A percentile compares a stretch with the other conserved stretches of the same genome.
These are phyloP conservation scores for Termitomyces sp. DNA, from an alignment of 768 basidiomycete genomes.

Conservation along the genomic window DNA sequence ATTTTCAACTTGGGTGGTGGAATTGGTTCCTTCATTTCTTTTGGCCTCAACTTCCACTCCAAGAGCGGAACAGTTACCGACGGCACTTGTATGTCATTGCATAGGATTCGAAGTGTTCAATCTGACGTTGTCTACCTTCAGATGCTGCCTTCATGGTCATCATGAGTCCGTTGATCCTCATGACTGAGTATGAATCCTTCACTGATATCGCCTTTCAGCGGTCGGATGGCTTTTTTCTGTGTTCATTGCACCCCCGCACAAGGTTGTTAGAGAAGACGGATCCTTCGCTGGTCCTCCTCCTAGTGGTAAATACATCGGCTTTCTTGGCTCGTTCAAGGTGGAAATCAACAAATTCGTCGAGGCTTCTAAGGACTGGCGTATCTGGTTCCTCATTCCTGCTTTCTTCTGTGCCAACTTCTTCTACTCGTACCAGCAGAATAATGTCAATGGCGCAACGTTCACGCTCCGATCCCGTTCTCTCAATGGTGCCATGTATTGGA, in stretches of 20 bases:
- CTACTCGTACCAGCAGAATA: slow-evolving; percentile 28
- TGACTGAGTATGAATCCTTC: not conserved
- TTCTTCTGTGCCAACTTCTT: slow-evolving; percentile 30
- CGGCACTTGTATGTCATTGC: slow-evolving; percentile 21
- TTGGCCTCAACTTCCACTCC: slow-evolving; percentile 24
- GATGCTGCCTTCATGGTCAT: slow-evolving; percentile 27
- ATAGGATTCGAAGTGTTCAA: not conserved
- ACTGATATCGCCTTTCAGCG: slow-evolving; percentile 8
- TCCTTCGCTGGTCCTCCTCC: slow-evolving; percentile 20
- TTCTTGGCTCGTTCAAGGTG: slow-evolving; percentile 13
- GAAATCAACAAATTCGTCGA: slow-evolving; percentile 18
- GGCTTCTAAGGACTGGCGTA: slow-evolving; percentile 22
- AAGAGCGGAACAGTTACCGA: slow-evolving; percentile 25
- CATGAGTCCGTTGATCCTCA: slow-evolving; percentile 18
- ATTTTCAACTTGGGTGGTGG: slow-evolving; percentile 27
- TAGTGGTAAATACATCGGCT: slow-evolving; percentile 8
- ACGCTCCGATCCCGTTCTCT: slow-evolving; percentile 24
- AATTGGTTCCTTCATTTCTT: slow-evolving; percentile 27
- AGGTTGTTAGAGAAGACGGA: slow-evolving; percentile 22
- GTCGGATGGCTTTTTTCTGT: slow-evolving; percentile 22
- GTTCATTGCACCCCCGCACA: slow-evolving; percentile 22
- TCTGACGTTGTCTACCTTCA: slow-evolving; percentile 2
- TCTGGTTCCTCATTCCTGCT: slow-evolving; percentile 23
- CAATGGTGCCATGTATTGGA: slow-evolving; percentile 28
- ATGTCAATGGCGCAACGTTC: slow-evolving; percentile 23